Base-by-base conservation (phyloP, 2,329 filamentous ascomycete genomes). In the Cercospora zeae-maydis region DNA sequence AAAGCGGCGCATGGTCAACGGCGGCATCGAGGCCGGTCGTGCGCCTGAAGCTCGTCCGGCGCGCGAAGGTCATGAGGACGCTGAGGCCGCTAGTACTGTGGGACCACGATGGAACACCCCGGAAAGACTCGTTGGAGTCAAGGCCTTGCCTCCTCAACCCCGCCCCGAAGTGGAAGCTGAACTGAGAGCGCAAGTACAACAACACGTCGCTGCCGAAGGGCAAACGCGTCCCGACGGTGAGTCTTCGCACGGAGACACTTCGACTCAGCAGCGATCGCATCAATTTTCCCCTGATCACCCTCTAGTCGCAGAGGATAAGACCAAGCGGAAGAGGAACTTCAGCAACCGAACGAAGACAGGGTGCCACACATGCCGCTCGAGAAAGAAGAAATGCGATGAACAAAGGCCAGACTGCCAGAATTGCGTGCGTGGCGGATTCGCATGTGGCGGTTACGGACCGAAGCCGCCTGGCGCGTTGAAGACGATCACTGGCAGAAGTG, bases 341-440 rank as follows among this genome's bases (percentile, higher is more conserved):
- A 96, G 92, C 79, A 96, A 97, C 76, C 85, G 93, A 63, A 97
- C 93, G 19, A 98, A 98, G 79, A 97, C 93, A 9, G 92, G 93
- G 33, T 98, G 93, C 76, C 86, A 96, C 78, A 98, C 93, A 5
- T 98, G 93, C 75, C 85, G 93, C 64, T 86, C 86, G 74, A 85
- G 93, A 63, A 98, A 98, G 84, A 98, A 98, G 86, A 98, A 98
- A 78, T 98, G 95, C 74, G 93, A 98, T 74, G 95, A 98, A 80
- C 85, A 85, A 59, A 96, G 96, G 76, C 95, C 95, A 27, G 87
- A 92, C 76, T 98, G 95, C 78, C 90, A 88, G 74, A 98, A 99
- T 73, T 99, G 95, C 78, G 83, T 90, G 61, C 89, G 92, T 65
- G 93, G 95, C 49, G 91, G 91, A 14, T 98, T 98, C 75, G 81